Percentiles rank a stretch among this genome's conserved stretches.
Conservation (phyloP, 2,329 filamentous ascomycete species). For the Daldinia eschscholtzii region DNA sequence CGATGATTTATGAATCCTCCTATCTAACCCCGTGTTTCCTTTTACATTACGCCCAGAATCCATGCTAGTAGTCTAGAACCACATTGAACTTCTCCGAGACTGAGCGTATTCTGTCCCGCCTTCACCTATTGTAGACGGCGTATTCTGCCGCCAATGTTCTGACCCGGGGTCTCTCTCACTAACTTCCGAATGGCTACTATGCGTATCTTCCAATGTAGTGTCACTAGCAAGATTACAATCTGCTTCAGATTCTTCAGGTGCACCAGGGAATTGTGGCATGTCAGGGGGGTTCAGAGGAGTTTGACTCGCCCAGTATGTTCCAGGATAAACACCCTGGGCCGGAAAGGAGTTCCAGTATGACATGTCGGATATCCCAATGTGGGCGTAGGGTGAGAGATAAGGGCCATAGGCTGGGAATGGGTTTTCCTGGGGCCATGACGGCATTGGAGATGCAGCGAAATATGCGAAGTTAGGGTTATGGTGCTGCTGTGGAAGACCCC, state of each 20-base stretch:
- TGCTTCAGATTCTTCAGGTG: constrained; percentile 7
- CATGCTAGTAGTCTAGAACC: constrained; percentile 22
- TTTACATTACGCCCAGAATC: neutral
- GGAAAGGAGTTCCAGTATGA: neutral
- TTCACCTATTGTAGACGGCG: constrained; percentile 32
- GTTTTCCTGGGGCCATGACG: neutral
- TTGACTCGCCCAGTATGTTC: neutral
- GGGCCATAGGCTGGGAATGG: neutral
- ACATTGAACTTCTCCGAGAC: constrained; percentile 16
- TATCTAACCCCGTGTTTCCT: neutral
- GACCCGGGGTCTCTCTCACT: neutral
- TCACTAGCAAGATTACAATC: neutral
- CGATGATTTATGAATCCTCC: constrained; percentile 16
- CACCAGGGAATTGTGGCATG: neutral
- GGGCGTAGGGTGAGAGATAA: neutral
- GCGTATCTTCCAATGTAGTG: neutral
- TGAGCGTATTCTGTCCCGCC: neutral
- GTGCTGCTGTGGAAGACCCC: constrained; percentile 28
- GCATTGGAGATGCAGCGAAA: neutral
- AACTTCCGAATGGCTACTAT: neutral
- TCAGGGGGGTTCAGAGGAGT: neutral
- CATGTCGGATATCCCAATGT: neutral
- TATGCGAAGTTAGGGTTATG: constrained; percentile 12
- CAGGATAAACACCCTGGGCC: neutral
- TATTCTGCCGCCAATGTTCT: constrained; percentile 29